Conservation (phyloP, 768 basidiomycete genomes). For the Boletus speciosus region DNA sequence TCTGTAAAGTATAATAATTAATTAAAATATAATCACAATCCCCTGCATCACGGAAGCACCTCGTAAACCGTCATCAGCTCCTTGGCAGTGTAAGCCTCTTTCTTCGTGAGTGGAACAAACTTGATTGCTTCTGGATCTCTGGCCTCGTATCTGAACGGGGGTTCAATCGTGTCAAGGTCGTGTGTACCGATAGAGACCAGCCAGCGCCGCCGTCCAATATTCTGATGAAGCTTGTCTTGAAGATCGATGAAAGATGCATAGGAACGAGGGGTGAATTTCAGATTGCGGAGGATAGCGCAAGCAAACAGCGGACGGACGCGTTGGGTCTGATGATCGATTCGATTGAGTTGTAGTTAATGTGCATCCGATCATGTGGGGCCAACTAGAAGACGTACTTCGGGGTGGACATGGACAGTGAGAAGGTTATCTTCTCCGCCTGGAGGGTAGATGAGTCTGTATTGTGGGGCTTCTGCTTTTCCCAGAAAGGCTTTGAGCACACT, state of each 20-base stretch:
- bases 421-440: constrained; percentile 62
- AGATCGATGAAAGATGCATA: constrained; percentile 98
- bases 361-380: not conserved
- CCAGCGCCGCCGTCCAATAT: constrained; percentile 84
- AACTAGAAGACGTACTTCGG: constrained; percentile 55
- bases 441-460: constrained; percentile 72
- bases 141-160: constrained; percentile 87
- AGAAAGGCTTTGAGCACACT: constrained; percentile 84
- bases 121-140: constrained; percentile 83
- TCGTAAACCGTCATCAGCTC: constrained; percentile 94
- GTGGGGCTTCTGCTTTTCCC: constrained; percentile 59
- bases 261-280: constrained; percentile 82
- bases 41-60: constrained; percentile 41
- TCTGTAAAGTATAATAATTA: constrained; percentile 41
- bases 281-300: constrained; percentile 83
- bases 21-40: not conserved
- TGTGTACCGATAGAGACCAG: constrained; percentile 97
- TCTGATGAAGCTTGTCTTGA: constrained; percentile 99
- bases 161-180: constrained; percentile 84
- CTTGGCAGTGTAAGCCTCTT: constrained; percentile 75
- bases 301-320: constrained; percentile 89
- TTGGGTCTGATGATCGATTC: constrained; percentile 51
- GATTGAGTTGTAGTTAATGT: not conserved
- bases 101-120: constrained; percentile 84
- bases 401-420: constrained; percentile 62